Percentiles rank a stretch among this genome's conserved stretches.
These are phyloP conservation scores for Aquilaria malaccensis DNA, from an alignment of 345 rosid species.

Conservation along the genomic window DNA sequence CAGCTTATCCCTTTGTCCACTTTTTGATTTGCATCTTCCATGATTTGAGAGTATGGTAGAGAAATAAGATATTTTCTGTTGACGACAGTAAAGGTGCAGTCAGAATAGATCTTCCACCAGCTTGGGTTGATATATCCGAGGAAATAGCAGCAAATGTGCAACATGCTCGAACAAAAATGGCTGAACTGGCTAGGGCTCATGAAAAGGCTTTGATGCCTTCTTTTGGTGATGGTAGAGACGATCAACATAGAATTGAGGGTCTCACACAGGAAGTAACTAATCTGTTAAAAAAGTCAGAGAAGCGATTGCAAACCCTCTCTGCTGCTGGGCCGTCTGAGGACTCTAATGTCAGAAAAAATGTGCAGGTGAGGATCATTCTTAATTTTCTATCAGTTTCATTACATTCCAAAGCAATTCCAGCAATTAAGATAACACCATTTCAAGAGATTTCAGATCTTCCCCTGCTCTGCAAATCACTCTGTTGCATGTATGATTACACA, in stretches of 20 bases:
- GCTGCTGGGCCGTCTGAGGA: constrained; percentile 80
- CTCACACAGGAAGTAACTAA: constrained; percentile 81
- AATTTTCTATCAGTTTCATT: no score
- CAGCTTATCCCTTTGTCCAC: not conserved
- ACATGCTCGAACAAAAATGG: constrained; percentile 64
- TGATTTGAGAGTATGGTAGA: not conserved
- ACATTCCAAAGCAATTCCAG: not conserved
- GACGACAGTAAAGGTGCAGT: constrained; percentile 60
- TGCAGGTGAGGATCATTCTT: constrained; percentile 48
- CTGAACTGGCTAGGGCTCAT: constrained; percentile 79
- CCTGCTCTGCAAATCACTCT: not conserved
- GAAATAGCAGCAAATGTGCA: constrained; percentile 81
- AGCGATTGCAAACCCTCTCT: constrained; percentile 62
- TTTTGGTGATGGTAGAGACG: constrained; percentile 95
- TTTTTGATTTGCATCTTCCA: constrained; percentile 2
- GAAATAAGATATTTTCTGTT: constrained; percentile 18
- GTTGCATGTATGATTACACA: not conserved
- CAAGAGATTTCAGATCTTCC: not conserved
- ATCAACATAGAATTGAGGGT: constrained; percentile 74
- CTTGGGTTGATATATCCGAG: constrained; percentile 96
- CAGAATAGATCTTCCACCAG: constrained; percentile 84
- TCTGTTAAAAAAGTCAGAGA: constrained; percentile 78
- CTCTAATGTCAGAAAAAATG: constrained; percentile 89
- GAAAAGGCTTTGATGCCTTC: constrained; percentile 99
- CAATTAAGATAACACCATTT: not conserved